Conservation (phyloP, 805 yeast genomes). For the Kazachstania psychrophila region DNA sequence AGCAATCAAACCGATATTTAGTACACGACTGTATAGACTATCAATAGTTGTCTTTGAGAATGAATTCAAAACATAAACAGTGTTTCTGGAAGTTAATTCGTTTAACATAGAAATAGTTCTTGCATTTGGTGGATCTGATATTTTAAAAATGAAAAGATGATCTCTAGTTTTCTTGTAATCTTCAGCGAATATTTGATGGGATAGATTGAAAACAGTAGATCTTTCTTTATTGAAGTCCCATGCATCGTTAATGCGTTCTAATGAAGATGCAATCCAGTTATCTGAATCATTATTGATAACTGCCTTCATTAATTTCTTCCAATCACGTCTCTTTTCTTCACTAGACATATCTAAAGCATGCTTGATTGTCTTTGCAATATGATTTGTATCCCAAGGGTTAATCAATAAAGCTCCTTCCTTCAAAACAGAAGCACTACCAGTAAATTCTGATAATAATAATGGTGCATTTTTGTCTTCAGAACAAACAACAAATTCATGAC, state of each 20-base stretch:
- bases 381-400: slow-evolving; percentile 83
- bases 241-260: slow-evolving; percentile 41
- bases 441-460: slow-evolving; percentile 79
- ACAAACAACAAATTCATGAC: slow-evolving; percentile 85
- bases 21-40: slow-evolving; percentile 54
- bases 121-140: slow-evolving; percentile 51
- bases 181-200: slow-evolving; percentile 21
- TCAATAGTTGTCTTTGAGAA: slow-evolving; percentile 57
- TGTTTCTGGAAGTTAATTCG: slow-evolving; percentile 55
- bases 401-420: slow-evolving; percentile 62
- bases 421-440: slow-evolving; percentile 83
- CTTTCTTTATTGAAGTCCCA: slow-evolving; percentile 43
- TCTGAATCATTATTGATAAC: slow-evolving; percentile 61
- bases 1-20: slow-evolving; percentile 73
- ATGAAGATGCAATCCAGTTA: slow-evolving; percentile 58
- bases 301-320: slow-evolving; percentile 51
- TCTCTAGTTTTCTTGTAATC: slow-evolving; percentile 26
- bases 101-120: slow-evolving; percentile 47
- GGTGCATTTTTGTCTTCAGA: slow-evolving; percentile 67
- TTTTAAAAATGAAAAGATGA: slow-evolving; percentile 40
- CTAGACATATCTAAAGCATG: slow-evolving; percentile 54
- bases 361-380: slow-evolving; percentile 55
- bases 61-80: slow-evolving; percentile 63
- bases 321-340: slow-evolving; percentile 49
- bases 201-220: slow-evolving; percentile 28